Evolutionary conservation across 2,329 filamentous ascomycete species (phyloP), one percentile per base, ranked within the genome.

Genomic region (Mariannaea sp.): DNA sequence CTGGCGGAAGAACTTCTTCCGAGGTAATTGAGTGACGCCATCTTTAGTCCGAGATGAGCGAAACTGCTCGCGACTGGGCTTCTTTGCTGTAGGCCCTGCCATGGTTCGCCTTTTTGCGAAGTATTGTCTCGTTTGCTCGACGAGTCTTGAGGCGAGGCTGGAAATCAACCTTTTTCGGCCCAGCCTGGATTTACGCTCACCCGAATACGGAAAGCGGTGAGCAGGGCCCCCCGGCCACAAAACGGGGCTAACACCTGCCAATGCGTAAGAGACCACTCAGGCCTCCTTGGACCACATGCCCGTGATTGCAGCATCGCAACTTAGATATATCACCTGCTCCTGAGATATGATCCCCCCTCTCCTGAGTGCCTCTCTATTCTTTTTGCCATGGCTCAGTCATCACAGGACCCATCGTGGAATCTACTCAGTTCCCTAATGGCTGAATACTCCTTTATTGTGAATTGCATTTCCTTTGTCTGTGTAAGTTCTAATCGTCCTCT

Each of bases 1-100:
- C 74, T 99, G 94, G 50, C 94, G 85, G 73, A 96, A 99, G 76
- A 94, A 96, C 77, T 89, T 93, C 80, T 99, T 99, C 74, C 90
- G 88, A 8, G 94, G 94, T 65, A 97, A 75, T 65, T 85, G 81
- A 7, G 84, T 74, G 32, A 75, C 74, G 17, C 73, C 77, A 67
- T 81, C 77, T 57, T 81, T 75, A 30, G 75, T 73, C 45, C 79
- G 78, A 47, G 77, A 74, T 49, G 79, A 79, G 63, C 82, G 84
- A 68, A 88, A 89, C 54, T 81, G 80, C 53, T 85, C 81, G 60
- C 88, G 85, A 75, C 86, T 86, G 64, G 84, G 80, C 54, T 79
- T 79, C 69, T 88, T 89, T 55, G 78, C 81, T 36, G 68, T 55
- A 44, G 65, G 50, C 7, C 62, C 65, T n/a, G 65, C 44, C 52